These are phyloP conservation scores for Polytolypa hystricis DNA, from an alignment of 2,329 filamentous ascomycete species.

Conservation along the genomic window DNA sequence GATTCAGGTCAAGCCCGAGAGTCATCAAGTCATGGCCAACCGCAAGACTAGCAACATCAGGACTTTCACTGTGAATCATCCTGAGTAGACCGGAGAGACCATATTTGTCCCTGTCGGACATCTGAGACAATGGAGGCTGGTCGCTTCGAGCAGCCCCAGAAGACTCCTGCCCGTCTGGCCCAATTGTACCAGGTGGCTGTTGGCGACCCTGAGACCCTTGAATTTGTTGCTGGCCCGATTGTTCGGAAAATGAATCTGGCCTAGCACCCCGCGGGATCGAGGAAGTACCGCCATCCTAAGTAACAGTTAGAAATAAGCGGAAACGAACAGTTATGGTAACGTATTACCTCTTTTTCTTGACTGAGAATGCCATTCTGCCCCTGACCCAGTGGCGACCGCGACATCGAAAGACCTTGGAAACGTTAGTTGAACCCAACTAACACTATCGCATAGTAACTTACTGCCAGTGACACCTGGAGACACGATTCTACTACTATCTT, in stretches of 20 bases:
- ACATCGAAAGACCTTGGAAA: constrained; percentile 23
- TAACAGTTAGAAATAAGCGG: constrained; percentile 9
- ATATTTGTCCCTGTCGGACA: constrained; percentile 50
- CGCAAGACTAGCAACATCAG: constrained; percentile 43
- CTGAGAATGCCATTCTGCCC: constrained; percentile 31
- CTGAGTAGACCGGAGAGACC: constrained; percentile 49
- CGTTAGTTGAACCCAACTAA: constrained; percentile 12
- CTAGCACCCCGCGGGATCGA: constrained; percentile 21
- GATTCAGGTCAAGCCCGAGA: constrained; percentile 53
- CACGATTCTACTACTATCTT: constrained; percentile 24
- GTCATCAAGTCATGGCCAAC: constrained; percentile 54
- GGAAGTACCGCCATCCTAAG: constrained; percentile 25
- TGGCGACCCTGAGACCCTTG: constrained; percentile 24
- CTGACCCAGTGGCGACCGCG: constrained; percentile 34
- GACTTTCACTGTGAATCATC: constrained; percentile 45
- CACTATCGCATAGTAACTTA: constrained; percentile 17
- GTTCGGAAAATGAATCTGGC: constrained; percentile 23
- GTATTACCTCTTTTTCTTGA: constrained; percentile 31
- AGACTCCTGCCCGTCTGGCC: constrained; percentile 20
- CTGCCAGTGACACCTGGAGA: constrained; percentile 26
- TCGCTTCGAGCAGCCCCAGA: constrained; percentile 23
- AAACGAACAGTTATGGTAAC: background rate
- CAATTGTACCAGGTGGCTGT: constrained; percentile 19
- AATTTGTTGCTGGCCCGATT: constrained; percentile 16
- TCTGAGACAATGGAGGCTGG: constrained; percentile 39